Evolutionary conservation across 257 asterid species (phyloP).

Genomic region (Voacanga thouarsii): DNA sequence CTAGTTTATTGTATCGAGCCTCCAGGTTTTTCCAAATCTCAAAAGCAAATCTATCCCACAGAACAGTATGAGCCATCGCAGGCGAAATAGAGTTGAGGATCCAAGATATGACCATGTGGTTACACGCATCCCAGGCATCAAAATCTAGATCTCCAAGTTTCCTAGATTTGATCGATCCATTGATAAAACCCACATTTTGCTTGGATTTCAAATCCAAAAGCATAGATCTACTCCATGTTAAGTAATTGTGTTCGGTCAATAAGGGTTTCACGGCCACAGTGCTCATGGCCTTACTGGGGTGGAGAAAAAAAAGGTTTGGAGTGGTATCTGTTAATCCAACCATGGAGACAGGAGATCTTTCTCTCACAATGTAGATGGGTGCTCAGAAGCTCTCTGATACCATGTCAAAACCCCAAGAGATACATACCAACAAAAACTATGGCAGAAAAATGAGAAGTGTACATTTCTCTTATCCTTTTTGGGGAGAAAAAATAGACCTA

Average conservation of each 20-base stretch:
- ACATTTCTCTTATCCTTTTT: too few species aligned
- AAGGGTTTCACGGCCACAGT: neutral
- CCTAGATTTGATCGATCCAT: neutral
- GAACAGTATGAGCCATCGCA: neutral
- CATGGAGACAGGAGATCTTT: too few species aligned
- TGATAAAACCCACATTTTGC: neutral
- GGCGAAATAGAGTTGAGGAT: neutral
- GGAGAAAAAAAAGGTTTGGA: neutral
- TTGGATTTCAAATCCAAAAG: neutral
- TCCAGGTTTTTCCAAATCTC: neutral
- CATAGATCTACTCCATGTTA: neutral
- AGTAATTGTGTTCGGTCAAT: neutral
- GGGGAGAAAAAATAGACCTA: too few species aligned
- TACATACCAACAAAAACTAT: too few species aligned
- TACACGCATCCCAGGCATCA: neutral
- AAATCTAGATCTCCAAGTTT: neutral
- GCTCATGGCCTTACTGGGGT: neutral
- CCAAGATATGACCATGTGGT: neutral
- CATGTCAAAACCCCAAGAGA: too few species aligned
- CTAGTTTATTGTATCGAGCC: neutral
- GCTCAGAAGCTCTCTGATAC: too few species aligned
- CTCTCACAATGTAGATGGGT: too few species aligned
- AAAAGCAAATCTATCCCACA: neutral
- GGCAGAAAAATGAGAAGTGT: too few species aligned
- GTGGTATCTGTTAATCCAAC: too few species aligned